Evolutionary conservation across 208 protist genomes (phyloP), one percentile per base, ranked within the genome.

Genomic region (Kentomonas sorsogonicus): DNA sequence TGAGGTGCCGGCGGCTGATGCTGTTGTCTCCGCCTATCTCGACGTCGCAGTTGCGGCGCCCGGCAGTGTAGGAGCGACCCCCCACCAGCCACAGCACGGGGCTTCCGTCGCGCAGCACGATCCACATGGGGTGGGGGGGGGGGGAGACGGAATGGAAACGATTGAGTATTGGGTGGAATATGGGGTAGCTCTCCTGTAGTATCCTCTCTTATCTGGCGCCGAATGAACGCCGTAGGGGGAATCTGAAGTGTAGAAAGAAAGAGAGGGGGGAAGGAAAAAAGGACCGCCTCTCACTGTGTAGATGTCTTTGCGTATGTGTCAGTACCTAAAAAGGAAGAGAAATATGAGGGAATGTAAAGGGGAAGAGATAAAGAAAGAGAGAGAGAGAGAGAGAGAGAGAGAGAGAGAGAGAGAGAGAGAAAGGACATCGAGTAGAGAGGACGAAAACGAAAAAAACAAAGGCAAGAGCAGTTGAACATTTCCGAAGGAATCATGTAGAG

Each of bases 1-100:
- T 71, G 34, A 94, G 79, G 56, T 94, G 87, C 4, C 50, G 69
- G 10, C 83, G 80, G 43, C 87, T 94, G 59, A 94, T 87, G 65
- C 83, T 91, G 38, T 68, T 67, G 53, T 94, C 83, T 31, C 76
- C 73, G 4, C 63, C 60, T 43, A 94, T 77, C 10, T 66, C 56
- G 15, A 94, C 63, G 63, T 91, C 60, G 50, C 81, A 88, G 56
- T 83, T 73, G 38, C 69, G 71, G 48, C 72, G 79, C 25, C 87
- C 87, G 2, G 78, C 71, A 0, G 69, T 65, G 69, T 91, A 94
- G 11, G 62, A 33, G 46, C 68, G 53, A 18, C 74, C 83, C 10
- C 71, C 66, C 1, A 83, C 26, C 22, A 94, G 75, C 74, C 87
- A 89, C 51, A 80, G 87, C 18, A 60, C 66, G 0, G 79, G 71